These are phyloP conservation scores for Glycyrrhiza uralensis DNA, from an alignment of 306 rosid species.

Conservation along the genomic window DNA sequence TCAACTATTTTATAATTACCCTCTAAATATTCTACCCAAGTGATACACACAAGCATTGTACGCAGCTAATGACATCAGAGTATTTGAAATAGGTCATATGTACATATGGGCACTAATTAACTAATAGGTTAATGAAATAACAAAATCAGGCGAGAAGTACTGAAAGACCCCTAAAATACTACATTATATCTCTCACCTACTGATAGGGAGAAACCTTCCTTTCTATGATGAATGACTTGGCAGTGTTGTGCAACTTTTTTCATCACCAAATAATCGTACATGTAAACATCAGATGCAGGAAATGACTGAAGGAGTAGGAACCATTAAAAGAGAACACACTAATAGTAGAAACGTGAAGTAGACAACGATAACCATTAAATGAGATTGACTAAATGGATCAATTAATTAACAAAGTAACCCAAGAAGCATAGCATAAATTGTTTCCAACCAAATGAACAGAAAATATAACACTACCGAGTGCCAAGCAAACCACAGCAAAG, in stretches of 20 bases:
- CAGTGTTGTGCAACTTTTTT: slow-evolving; percentile 78
- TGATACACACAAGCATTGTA: neutral
- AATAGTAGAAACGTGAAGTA: neutral
- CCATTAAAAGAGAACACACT: neutral
- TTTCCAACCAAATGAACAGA: too few species aligned
- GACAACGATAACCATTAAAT: neutral
- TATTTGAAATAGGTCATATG: slow-evolving; percentile 8
- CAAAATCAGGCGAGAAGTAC: neutral
- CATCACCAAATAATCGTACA: slow-evolving; percentile 83
- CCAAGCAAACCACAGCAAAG: too few species aligned
- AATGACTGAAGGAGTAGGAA: too few species aligned
- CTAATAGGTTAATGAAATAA: neutral
- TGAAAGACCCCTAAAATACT: neutral
- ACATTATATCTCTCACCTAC: slow-evolving; percentile 54
- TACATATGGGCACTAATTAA: neutral
- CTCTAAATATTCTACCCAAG: neutral
- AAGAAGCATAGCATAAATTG: too few species aligned
- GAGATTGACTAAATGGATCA: neutral
- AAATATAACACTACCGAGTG: too few species aligned
- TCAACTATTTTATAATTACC: neutral
- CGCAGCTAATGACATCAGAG: neutral
- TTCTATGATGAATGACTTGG: slow-evolving; percentile 81
- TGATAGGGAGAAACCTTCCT: slow-evolving; percentile 86
- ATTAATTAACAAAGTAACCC: too few species aligned
- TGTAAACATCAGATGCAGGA: slow-evolving; percentile 80